These are phyloP conservation scores for Nigrospora sphaerica DNA, from an alignment of 2,329 filamentous ascomycete species.

Conservation along the genomic window DNA sequence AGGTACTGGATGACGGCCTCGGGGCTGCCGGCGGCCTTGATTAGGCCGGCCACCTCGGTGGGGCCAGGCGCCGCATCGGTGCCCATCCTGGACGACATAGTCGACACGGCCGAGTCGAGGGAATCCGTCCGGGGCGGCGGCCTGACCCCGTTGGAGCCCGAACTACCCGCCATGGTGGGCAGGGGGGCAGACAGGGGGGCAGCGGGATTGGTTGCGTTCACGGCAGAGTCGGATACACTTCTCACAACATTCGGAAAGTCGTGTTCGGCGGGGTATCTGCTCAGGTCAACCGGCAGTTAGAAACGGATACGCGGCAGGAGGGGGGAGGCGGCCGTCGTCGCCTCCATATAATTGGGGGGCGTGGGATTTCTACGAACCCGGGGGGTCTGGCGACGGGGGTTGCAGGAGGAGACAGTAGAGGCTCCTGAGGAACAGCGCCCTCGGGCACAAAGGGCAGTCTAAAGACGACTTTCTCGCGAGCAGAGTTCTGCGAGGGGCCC, in stretches of 20 bases:
- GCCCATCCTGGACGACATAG: constrained; percentile 55
- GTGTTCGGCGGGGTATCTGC: constrained; percentile 19
- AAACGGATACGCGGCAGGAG: neutral
- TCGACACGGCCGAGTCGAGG: constrained; percentile 88
- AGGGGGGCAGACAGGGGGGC: constrained; percentile 29
- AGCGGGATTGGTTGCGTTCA: constrained; percentile 35
- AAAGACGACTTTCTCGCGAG: constrained; percentile 4
- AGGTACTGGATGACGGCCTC: constrained; percentile 86
- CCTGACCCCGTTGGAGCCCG: constrained; percentile 31
- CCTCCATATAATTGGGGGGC: neutral
- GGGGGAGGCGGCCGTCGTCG: neutral
- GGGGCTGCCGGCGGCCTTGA: constrained; percentile 78
- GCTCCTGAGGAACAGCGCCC: constrained; percentile 6
- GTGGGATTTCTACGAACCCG: constrained; percentile 11
- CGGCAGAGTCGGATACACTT: constrained; percentile 33
- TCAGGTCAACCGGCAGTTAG: constrained; percentile 1
- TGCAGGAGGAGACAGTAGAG: constrained; percentile 12
- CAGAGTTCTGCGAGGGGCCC: constrained; percentile 5
- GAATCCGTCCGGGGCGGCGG: constrained; percentile 63
- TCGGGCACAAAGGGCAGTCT: constrained; percentile 5
- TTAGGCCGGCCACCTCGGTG: constrained; percentile 72
- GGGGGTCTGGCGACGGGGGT: constrained; percentile 10
- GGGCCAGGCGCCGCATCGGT: constrained; percentile 52
- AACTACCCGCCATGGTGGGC: constrained; percentile 40
- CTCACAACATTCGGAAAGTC: constrained; percentile 41